Conservation (phyloP, 2,329 filamentous ascomycete genomes). For the Cercospora sp. region DNA sequence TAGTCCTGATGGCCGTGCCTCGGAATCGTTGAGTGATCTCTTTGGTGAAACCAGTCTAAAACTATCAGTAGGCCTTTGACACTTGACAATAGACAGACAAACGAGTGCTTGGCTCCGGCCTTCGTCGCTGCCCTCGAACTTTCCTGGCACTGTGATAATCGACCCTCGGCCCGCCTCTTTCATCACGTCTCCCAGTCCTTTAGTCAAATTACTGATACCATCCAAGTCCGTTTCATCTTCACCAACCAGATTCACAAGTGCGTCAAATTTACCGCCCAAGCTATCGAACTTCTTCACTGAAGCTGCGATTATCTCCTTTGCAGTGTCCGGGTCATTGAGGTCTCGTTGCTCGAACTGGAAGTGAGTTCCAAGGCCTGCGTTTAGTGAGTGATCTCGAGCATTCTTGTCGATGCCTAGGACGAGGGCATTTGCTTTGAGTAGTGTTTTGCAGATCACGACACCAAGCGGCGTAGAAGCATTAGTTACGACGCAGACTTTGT, state of each 20-base stretch:
- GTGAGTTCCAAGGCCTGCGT: conserved; percentile 27
- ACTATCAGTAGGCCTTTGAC: neutral
- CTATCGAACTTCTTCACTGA: conserved; percentile 26
- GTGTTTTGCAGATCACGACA: conserved; percentile 27
- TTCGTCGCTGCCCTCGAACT: conserved; percentile 4
- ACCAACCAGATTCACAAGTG: conserved; percentile 20
- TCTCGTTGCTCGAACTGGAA: conserved; percentile 27
- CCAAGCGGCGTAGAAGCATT: conserved; percentile 25
- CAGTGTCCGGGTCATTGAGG: conserved; percentile 1
- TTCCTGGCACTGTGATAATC: conserved; percentile 18
- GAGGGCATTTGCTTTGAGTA: conserved; percentile 30
- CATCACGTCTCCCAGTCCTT: conserved; percentile 18
- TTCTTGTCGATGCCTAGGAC: conserved; percentile 28
- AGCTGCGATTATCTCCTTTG: conserved; percentile 16
- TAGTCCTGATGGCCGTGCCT: conserved; percentile 12
- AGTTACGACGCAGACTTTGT: conserved; percentile 27
- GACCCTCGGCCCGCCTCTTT: conserved; percentile 19
- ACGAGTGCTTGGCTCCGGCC: neutral
- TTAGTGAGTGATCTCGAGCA: conserved; percentile 22
- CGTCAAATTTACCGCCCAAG: conserved; percentile 22
- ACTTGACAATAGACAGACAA: neutral
- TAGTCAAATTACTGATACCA: conserved; percentile 9
- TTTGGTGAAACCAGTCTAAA: conserved; percentile 14
- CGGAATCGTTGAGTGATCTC: neutral
- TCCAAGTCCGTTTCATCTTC: conserved; percentile 3